Conservation (phyloP, 2,329 filamentous ascomycete genomes). For the Talaromyces sp. region DNA sequence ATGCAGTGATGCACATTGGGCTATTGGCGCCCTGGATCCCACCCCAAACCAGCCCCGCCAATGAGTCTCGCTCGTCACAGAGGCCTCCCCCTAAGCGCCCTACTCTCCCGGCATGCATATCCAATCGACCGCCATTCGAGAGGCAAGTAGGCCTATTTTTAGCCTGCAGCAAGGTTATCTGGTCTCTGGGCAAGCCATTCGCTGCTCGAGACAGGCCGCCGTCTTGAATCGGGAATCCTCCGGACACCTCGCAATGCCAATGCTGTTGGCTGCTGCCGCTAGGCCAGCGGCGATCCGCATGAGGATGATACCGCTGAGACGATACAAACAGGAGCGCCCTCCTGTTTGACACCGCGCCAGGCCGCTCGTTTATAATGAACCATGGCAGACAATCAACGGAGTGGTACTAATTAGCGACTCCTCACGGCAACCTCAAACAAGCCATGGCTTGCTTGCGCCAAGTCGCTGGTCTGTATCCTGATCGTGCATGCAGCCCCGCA, state of each 20-base stretch:
- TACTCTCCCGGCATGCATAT: background rate
- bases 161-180: background rate
- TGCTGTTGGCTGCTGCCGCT: background rate
- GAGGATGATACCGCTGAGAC: background rate
- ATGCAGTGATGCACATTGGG: background rate
- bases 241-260: background rate
- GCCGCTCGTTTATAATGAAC: background rate
- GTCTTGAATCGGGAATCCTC: background rate
- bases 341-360: background rate
- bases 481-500: conserved; percentile 8
- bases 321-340: background rate
- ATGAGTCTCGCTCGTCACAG: background rate
- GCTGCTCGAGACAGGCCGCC: background rate
- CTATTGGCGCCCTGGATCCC: background rate
- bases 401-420: background rate
- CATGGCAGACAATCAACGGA: background rate
- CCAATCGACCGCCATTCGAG: background rate
- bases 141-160: background rate
- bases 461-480: background rate
- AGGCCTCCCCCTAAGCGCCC: background rate
- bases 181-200: background rate
- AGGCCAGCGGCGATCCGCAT: background rate
- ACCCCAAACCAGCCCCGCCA: background rate
- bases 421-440: background rate
- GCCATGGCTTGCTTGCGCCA: background rate